These are phyloP conservation scores for Lonicera japonica DNA, from an alignment of 129 eudicot species.

Conservation along the genomic window DNA sequence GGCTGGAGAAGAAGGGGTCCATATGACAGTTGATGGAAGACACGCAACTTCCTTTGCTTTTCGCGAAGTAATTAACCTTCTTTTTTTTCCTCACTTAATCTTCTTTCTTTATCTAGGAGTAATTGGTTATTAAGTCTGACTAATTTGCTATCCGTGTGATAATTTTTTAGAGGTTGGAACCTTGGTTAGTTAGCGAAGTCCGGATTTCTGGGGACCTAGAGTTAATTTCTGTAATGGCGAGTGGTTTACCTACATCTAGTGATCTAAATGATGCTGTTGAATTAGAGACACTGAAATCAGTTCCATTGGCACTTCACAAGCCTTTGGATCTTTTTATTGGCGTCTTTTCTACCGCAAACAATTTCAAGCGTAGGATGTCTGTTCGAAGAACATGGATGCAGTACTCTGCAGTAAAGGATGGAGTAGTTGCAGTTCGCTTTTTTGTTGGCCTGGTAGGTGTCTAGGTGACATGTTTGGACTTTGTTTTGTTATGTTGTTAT, in stretches of 20 bases:
- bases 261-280: constrained; percentile 20
- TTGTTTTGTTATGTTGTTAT: not conserved
- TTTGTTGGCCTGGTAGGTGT: constrained; percentile 26
- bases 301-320: constrained; percentile 8
- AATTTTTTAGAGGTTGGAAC: constrained; percentile 23
- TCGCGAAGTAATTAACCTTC: constrained; percentile 13
- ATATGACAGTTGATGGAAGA: constrained; percentile 24
- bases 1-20: constrained; percentile 23
- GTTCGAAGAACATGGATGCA: constrained; percentile 36
- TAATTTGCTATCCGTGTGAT: not conserved
- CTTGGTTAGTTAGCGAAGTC: constrained; percentile 26
- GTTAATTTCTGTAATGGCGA: constrained; percentile 14
- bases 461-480: constrained; percentile 1
- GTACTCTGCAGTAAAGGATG: constrained; percentile 21
- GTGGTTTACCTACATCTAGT: constrained; percentile 25
- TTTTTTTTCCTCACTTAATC: not conserved
- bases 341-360: constrained; percentile 30
- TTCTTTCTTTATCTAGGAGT: too few relatives aligned
- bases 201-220: constrained; percentile 22
- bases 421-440: constrained; percentile 26
- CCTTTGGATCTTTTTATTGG: constrained; percentile 22
- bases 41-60: constrained; percentile 22
- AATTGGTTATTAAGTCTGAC: not conserved
- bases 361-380: constrained; percentile 31
- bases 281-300: constrained; percentile 16